Base-by-base conservation (phyloP, 225 moss, liverwort and hornwort genomes). In the Climacium dendroides region DNA sequence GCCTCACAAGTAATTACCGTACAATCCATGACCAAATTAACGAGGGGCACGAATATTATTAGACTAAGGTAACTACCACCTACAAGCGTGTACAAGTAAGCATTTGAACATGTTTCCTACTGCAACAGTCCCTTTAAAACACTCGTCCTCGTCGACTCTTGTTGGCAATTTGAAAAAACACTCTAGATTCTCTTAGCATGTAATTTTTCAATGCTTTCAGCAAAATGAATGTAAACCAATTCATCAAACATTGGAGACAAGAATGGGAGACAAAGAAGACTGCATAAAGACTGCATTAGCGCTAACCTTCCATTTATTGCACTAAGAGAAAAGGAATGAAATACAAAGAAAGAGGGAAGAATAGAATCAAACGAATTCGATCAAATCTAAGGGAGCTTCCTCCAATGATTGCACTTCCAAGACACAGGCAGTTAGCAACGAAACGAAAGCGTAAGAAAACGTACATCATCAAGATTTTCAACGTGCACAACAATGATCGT, bases 401-500 rank as follows among this genome's bases (percentile, higher is more conserved):
- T 15, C 18, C 34, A 61, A 61, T 47, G 39, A 45, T 59, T 57
- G 47, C 48, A 63, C 48, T 57, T 62, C 63, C 54, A 78, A 15
- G 29, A 80, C 48, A 11, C 91, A 58, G 77, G 67, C 35, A 25
- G 25, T 32, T 41, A 6, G 47, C 28, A 48, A 63, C 2, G 35
- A 82, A 10, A 60, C 3, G 35, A 82, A 10, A 60, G 78, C 29
- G 69, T 9, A 78, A 78, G 81, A 60, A 64, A 88, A 63, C 92
- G 79, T 90, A 94, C 94, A 52, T 98, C 95, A 35, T 93, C 85
- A 82, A 99, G 91, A 55, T 94, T 94, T 45, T 99, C 95, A 66
- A 99, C 79, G 84, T 93, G 95, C 52, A 96, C 98, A 71, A 97
- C 91, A 82, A 99, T 99, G 85, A 99, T 92, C 30, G 98, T 99